phyloP scores from a whole-genome alignment of 2,329 filamentous ascomycete species.

The Zalaria sp. region DNA sequence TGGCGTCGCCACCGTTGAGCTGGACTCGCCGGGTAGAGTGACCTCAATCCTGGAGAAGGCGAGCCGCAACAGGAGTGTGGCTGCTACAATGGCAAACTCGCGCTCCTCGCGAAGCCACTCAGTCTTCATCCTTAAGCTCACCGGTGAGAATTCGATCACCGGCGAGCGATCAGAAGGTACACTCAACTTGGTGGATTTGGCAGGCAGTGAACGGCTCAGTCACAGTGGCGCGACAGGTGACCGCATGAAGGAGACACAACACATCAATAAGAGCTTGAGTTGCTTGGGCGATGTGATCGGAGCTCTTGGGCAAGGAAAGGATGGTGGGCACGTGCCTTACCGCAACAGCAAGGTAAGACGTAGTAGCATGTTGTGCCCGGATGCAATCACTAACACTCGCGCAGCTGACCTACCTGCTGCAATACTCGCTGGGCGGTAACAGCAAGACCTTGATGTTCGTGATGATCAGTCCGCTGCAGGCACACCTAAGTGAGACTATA shows the following conservation, averaged over 20 bases:
- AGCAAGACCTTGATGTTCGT: conserved; percentile 99
- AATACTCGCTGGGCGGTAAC: conserved; percentile 83
- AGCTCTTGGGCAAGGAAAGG: conserved; percentile 70
- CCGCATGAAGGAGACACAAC: conserved; percentile 83
- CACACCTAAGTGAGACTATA: conserved; percentile 80
- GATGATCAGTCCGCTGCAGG: conserved; percentile 88
- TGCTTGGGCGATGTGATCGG: conserved; percentile 91
- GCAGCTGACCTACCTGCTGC: conserved; percentile 81
- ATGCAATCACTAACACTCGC: conserved; percentile 1
- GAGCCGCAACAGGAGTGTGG: conserved; percentile 75
- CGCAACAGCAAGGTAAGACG: conserved; percentile 71
- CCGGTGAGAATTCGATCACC: conserved; percentile 55
- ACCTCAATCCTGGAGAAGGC: conserved; percentile 68
- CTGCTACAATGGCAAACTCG: conserved; percentile 95
- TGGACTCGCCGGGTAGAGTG: conserved; percentile 69
- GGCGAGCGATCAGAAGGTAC: conserved; percentile 82
- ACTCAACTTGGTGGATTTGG: conserved; percentile 88
- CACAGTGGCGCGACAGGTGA: conserved; percentile 78
- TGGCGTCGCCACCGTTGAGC: conserved; percentile 60
- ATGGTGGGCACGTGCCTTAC: conserved; percentile 68
- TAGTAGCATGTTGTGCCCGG: background rate
- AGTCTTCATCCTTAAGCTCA: conserved; percentile 73
- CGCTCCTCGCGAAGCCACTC: conserved; percentile 88
- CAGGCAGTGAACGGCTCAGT: conserved; percentile 81
- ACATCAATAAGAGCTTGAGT: conserved; percentile 89